These are phyloP conservation scores for Punctularia strigosozonata DNA, from an alignment of 768 basidiomycete species.

Conservation along the genomic window DNA sequence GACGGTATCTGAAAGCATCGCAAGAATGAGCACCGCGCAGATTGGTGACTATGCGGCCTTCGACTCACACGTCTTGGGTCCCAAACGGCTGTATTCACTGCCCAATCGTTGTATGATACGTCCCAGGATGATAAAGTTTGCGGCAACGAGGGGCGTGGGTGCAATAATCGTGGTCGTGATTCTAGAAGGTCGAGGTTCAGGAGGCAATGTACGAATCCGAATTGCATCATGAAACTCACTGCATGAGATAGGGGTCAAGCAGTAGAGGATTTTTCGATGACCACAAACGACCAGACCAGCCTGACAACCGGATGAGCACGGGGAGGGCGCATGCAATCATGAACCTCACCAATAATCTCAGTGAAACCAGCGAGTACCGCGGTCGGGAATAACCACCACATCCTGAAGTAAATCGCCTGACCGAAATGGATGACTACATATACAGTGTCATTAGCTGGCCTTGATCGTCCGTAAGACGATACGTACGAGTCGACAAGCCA, in stretches of 20 bases:
- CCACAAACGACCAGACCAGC: conserved; percentile 48
- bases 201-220: background rate
- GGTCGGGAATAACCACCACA: conserved; percentile 45
- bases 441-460: background rate
- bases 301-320: too few relatives aligned
- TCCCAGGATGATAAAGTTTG: conserved; percentile 42
- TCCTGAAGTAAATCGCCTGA: conserved; percentile 30
- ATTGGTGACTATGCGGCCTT: background rate
- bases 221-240: conserved; percentile 18
- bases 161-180: conserved; percentile 34
- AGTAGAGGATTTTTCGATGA: conserved; percentile 19
- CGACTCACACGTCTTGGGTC: conserved; percentile 16
- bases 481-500: conserved; percentile 26
- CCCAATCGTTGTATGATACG: conserved; percentile 33
- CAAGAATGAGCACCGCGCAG: background rate
- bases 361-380: conserved; percentile 31
- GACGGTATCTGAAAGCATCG: conserved; percentile 11
- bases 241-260: conserved; percentile 28
- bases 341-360: conserved; percentile 42
- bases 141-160: conserved; percentile 47
- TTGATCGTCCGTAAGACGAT: background rate
- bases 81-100: conserved; percentile 36
- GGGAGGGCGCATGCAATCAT: too few relatives aligned
- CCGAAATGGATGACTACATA: conserved; percentile 33
- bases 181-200: conserved; percentile 5